Conservation (phyloP, 2,329 filamentous ascomycete genomes). For the Colletotrichum gloeosporioides region DNA sequence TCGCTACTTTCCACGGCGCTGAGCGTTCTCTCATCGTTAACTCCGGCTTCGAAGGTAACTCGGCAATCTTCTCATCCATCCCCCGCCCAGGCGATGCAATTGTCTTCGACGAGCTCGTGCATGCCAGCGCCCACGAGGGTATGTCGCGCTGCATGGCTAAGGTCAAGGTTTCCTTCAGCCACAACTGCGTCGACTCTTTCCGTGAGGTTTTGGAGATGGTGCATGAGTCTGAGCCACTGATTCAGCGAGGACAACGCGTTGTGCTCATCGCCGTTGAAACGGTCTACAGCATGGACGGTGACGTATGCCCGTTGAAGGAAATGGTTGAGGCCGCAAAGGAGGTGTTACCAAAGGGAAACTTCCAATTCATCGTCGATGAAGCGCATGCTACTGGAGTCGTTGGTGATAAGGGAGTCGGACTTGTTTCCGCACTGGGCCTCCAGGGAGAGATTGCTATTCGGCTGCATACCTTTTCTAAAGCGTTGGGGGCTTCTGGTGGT, state of each 20-base stretch:
- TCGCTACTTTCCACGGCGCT: conserved; percentile 66
- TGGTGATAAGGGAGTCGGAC: conserved; percentile 51
- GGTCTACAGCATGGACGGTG: conserved; percentile 55
- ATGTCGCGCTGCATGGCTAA: conserved; percentile 63
- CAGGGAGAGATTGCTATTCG: conserved; percentile 53
- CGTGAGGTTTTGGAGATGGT: conserved; percentile 37
- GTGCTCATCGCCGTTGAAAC: conserved; percentile 46
- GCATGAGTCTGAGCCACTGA: conserved; percentile 31
- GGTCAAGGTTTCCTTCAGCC: conserved; percentile 43
- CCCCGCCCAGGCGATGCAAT: conserved; percentile 60
- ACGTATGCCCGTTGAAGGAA: conserved; percentile 42
- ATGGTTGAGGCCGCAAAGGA: conserved; percentile 40
- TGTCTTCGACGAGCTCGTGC: conserved; percentile 69
- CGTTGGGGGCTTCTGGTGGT: conserved; percentile 43
- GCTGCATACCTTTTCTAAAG: conserved; percentile 60
- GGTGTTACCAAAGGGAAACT: conserved; percentile 39
- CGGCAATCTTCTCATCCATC: conserved; percentile 52
- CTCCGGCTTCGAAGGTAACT: conserved; percentile 61
- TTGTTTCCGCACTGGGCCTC: conserved; percentile 54
- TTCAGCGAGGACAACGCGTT: conserved; percentile 31
- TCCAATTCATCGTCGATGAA: conserved; percentile 60
- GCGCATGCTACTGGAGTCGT: conserved; percentile 59
- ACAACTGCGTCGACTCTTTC: conserved; percentile 45
- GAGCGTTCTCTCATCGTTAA: conserved; percentile 64
- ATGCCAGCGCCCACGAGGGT: conserved; percentile 70